Conservation (phyloP, 495 filamentous ascomycete species). For the Penicillium chermesinum region DNA sequence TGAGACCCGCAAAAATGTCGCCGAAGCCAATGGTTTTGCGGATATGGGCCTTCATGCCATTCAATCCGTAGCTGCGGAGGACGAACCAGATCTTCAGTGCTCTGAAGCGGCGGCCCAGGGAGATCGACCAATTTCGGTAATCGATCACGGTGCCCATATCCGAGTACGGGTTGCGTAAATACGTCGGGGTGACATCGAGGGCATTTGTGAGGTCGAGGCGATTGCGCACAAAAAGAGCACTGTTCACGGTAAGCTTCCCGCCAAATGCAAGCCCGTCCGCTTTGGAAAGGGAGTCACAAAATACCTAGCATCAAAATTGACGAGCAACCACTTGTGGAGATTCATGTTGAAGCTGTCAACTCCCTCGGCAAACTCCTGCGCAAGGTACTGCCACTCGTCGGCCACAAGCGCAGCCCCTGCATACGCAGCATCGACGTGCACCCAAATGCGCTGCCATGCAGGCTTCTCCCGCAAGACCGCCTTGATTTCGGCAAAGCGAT, state of each 20-base stretch:
- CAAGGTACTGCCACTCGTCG: slow-evolving; percentile 71
- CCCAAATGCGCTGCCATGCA: slow-evolving; percentile 63
- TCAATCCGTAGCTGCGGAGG: slow-evolving; percentile 75
- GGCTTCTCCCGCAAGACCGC: slow-evolving; percentile 57
- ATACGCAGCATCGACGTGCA: slow-evolving; percentile 96
- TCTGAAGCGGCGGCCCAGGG: slow-evolving; percentile 87
- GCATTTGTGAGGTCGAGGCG: slow-evolving; percentile 70
- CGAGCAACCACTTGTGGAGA: slow-evolving; percentile 97
- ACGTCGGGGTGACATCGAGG: slow-evolving; percentile 76
- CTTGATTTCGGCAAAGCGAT: slow-evolving; percentile 70
- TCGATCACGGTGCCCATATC: slow-evolving; percentile 86
- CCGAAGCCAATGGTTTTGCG: slow-evolving; percentile 61
- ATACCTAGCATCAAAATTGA: slow-evolving; percentile 83
- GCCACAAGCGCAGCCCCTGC: slow-evolving; percentile 79
- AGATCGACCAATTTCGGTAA: slow-evolving; percentile 98
- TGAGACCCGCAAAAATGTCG: slow-evolving; percentile 58
- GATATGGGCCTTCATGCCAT: slow-evolving; percentile 71
- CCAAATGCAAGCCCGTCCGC: background rate
- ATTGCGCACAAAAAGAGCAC: slow-evolving; percentile 71
- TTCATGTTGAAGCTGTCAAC: slow-evolving; percentile 93
- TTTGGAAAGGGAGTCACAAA: slow-evolving; percentile 3
- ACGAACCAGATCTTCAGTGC: slow-evolving; percentile 97
- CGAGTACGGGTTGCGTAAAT: slow-evolving; percentile 73
- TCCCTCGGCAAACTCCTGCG: slow-evolving; percentile 50
- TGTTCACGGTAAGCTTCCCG: slow-evolving; percentile 21